A percentile compares a stretch with the other conserved stretches of the same genome.
Conservation (phyloP, 2,329 filamentous ascomycete genomes). For the Diaporthe amygdali region DNA sequence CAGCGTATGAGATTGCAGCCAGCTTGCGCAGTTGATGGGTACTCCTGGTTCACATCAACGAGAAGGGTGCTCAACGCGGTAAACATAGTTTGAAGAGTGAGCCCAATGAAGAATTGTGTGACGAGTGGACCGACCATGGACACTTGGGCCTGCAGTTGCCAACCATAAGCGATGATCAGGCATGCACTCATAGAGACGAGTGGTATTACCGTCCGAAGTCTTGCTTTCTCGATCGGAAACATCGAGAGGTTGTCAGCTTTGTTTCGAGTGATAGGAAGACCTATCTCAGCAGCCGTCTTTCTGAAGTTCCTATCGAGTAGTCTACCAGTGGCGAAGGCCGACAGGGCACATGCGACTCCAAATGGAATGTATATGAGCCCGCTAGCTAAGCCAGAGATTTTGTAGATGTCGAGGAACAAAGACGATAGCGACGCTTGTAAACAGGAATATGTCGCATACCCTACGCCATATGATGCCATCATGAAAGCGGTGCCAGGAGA, state of each 20-base stretch:
- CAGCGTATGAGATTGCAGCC: constrained; percentile 12
- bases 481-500: not conserved
- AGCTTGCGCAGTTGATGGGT: constrained; percentile 8
- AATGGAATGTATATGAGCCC: constrained; percentile 9
- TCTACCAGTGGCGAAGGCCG: constrained; percentile 4
- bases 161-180: not conserved
- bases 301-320: constrained; percentile 9
- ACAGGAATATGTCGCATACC: constrained; percentile 10
- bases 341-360: constrained; percentile 7
- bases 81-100: constrained; percentile 11
- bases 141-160: not conserved
- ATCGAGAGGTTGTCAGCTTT: not conserved
- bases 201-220: not conserved
- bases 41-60: not conserved
- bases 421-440: not conserved
- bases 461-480: not conserved
- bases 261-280: not conserved
- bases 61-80: constrained; percentile 3
- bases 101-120: constrained; percentile 4
- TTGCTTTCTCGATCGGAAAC: constrained; percentile 5
- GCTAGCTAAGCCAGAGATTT: not conserved
- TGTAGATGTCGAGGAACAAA: not conserved
- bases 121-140: constrained; percentile 3
- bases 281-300: not conserved
- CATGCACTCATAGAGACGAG: not conserved